A percentile compares a stretch with the other conserved stretches of the same genome.
phyloP scores from a whole-genome alignment of 1,139 yeast species.

The Candida sp. region DNA sequence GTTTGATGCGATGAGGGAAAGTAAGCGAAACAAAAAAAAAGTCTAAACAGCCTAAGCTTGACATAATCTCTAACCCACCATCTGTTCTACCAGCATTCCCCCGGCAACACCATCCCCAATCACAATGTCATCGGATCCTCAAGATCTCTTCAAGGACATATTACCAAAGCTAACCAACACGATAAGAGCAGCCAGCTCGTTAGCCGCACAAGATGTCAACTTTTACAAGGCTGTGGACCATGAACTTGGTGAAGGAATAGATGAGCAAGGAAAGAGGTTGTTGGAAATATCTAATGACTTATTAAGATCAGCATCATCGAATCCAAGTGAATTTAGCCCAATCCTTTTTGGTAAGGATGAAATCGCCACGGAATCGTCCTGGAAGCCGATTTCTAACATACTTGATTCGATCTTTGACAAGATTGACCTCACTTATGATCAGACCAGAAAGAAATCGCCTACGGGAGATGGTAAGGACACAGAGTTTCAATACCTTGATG shows the following conservation, averaged over 20 bases:
- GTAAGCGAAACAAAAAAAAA: slow-evolving; percentile 1
- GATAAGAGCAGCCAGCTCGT: slow-evolving; percentile 71
- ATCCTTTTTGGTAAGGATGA: slow-evolving; percentile 45
- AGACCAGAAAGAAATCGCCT: slow-evolving; percentile 15
- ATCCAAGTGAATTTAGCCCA: slow-evolving; percentile 24
- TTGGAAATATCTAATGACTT: slow-evolving; percentile 58
- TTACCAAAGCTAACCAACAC: slow-evolving; percentile 53
- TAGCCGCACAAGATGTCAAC: slow-evolving; percentile 81
- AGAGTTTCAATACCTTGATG: slow-evolving; percentile 15
- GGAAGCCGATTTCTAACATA: slow-evolving; percentile 67
- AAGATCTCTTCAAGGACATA: slow-evolving; percentile 24
- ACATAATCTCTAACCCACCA: neutral
- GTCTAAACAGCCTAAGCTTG: neutral
- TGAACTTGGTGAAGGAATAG: slow-evolving; percentile 45
- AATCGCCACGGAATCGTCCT: slow-evolving; percentile 36
- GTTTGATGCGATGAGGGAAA: slow-evolving; percentile 5
- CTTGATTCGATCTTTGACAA: slow-evolving; percentile 79
- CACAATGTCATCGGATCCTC: slow-evolving; percentile 9
- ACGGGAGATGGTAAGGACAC: neutral
- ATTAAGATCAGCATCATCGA: slow-evolving; percentile 29
- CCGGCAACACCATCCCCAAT: neutral
- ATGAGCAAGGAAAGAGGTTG: slow-evolving; percentile 46
- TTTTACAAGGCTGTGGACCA: slow-evolving; percentile 76
- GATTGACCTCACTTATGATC: slow-evolving; percentile 65
- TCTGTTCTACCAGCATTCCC: neutral